phyloP scores from a whole-genome alignment of 768 basidiomycete species.

The Termitomyces sp. region DNA sequence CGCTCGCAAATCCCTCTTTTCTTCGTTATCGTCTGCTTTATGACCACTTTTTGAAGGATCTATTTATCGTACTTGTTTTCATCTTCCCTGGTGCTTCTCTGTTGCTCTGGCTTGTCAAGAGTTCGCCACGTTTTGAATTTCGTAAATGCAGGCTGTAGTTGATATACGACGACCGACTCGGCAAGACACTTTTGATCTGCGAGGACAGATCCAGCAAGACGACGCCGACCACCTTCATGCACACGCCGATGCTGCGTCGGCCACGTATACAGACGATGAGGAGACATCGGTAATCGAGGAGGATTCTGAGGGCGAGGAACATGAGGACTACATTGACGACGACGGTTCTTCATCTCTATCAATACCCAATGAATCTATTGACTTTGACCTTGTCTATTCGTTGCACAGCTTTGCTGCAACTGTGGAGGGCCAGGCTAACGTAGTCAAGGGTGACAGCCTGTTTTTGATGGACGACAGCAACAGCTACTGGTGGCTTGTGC shows the following conservation, averaged over 20 bases:
- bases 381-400: conserved; percentile 91
- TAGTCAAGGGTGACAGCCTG: conserved; percentile 96
- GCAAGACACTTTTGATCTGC: conserved; percentile 71
- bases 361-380: conserved; percentile 88
- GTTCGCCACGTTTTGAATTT: conserved; percentile 4
- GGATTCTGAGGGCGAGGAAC: conserved; percentile 73
- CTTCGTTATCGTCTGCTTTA: neutral
- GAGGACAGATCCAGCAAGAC: conserved; percentile 57
- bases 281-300: conserved; percentile 86
- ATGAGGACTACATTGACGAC: conserved; percentile 69
- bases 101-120: neutral
- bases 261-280: conserved; percentile 52
- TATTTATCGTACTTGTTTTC: neutral
- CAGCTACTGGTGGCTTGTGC: conserved; percentile 99
- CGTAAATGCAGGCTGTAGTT: conserved; percentile 15
- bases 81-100: neutral
- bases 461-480: conserved; percentile 98
- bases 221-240: conserved; percentile 38
- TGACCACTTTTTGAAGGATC: conserved; percentile 5
- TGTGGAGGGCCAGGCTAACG: conserved; percentile 97
- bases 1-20: neutral
- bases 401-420: conserved; percentile 96
- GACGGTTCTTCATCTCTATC: conserved; percentile 80
- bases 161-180: conserved; percentile 31
- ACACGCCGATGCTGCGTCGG: conserved; percentile 44